Evolutionary conservation across 305 asterid species (phyloP).

Genomic region (Striga hermonthica): DNA sequence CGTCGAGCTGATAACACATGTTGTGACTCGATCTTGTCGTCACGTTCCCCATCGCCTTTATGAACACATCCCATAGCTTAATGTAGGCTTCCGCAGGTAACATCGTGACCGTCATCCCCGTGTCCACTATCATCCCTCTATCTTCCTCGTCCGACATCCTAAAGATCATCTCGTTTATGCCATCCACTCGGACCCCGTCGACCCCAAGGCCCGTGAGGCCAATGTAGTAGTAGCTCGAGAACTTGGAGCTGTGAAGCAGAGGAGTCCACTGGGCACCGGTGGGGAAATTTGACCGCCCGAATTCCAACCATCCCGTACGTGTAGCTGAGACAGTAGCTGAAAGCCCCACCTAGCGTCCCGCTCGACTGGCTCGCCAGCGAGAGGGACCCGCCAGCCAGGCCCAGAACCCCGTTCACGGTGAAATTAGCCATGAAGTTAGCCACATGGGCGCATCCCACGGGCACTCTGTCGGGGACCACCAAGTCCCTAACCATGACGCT

Average conservation of each 20-base stretch:
- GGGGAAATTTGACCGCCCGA: background rate
- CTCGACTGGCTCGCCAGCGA: background rate
- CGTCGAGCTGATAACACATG: too few species aligned
- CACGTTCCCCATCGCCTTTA: background rate
- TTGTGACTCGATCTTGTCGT: too few species aligned
- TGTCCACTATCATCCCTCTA: background rate
- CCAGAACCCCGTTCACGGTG: background rate
- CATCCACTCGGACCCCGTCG: background rate
- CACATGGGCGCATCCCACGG: background rate
- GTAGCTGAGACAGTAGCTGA: background rate
- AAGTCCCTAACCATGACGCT: background rate
- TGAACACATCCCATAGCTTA: background rate
- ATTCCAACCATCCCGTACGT: background rate
- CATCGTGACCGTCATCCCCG: background rate
- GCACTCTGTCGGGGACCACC: background rate
- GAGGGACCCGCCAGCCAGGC: background rate
- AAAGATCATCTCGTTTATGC: background rate
- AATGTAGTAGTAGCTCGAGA: background rate
- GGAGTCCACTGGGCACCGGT: background rate
- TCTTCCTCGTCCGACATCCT: background rate
- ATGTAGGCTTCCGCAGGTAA: background rate
- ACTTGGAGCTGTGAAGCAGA: background rate
- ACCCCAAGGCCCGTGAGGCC: background rate
- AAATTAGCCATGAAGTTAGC: too few species aligned
- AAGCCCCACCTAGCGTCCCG: background rate